Evolutionary conservation across 495 filamentous ascomycete genomes (phyloP).

Genomic region (Tuber aestivum): DNA sequence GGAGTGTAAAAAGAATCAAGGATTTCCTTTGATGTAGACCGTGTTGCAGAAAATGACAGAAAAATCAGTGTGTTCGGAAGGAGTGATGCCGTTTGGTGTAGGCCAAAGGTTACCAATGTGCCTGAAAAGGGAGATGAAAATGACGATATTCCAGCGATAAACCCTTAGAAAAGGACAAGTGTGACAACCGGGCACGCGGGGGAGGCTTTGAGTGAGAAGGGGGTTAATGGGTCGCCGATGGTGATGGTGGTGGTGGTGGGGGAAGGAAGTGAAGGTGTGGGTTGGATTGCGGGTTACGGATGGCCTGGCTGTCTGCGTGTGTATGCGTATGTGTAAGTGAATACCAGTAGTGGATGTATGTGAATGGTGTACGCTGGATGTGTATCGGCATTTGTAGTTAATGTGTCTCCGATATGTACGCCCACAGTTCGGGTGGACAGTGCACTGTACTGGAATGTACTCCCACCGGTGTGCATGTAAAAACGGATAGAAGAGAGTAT

Average conservation of each 20-base stretch:
- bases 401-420: background rate
- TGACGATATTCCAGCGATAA: conserved; percentile 31
- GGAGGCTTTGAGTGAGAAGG: conserved; percentile 20
- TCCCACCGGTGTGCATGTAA: background rate
- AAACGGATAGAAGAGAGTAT: background rate
- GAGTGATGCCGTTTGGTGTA: conserved; percentile 40
- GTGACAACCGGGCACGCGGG: conserved; percentile 29
- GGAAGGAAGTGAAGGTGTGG: conserved; percentile 24
- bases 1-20: conserved; percentile 29
- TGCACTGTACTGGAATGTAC: background rate
- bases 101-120: conserved; percentile 20
- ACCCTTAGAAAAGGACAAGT: conserved; percentile 20
- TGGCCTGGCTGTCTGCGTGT: background rate
- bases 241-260: conserved; percentile 2
- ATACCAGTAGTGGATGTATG: background rate
- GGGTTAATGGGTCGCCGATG: conserved; percentile 6
- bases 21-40: conserved; percentile 27
- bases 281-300: conserved; percentile 1
- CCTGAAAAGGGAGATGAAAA: conserved; percentile 33
- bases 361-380: background rate
- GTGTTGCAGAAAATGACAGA: conserved; percentile 31
- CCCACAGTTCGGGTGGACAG: background rate
- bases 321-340: background rate
- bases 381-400: background rate
- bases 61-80: conserved; percentile 30